Evolutionary conservation across 2,329 filamentous ascomycete genomes (phyloP), one percentile per base, ranked within the genome.

Genomic region (Mycosphaerelloides madeirae): DNA sequence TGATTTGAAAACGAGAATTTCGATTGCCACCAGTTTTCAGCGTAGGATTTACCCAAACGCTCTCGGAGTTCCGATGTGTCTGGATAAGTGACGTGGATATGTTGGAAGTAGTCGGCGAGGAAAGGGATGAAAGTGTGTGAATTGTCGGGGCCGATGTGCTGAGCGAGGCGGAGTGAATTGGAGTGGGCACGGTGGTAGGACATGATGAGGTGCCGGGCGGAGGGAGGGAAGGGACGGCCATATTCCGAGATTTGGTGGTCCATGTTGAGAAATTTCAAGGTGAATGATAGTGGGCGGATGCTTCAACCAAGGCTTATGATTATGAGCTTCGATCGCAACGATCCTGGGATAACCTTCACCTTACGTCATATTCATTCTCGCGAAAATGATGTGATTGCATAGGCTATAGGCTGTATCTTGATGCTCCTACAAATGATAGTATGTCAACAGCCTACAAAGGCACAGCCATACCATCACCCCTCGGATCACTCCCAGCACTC

Each of bases 401-500:
- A n/a, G n/a, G n/a, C n/a, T n/a, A n/a, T n/a, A n/a, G n/a, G n/a
- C n/a, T n/a, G n/a, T 14, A 34, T 34, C 8, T 7, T 15, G 14
- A 34, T 15, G 18, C 14, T 34, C 31, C 31, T 34, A n/a, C n/a
- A n/a, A n/a, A n/a, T n/a, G n/a, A n/a, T n/a, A n/a, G n/a, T n/a
- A n/a, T n/a, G n/a, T n/a, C 22, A 25, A 25, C 22, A 9, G 31
- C 6, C 33, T 36, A 38, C 22, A n/a, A 12, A 38, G 80, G 79
- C 50, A 81, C 68, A n/a, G 81, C 79, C 57, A 75, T 74, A 7
- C 93, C 91, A 67, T 98, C 91, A 0, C 86, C 91, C 48, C 93
- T 79, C 57, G 80, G 76, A 71, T 98, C 91, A 64, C 90, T 96
- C 0, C 89, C 91, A 0, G 82, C 91, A 43, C 86, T 94, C 79